Base-by-base conservation (phyloP, 179 eudicot genomes). In the Nepenthes alata region DNA sequence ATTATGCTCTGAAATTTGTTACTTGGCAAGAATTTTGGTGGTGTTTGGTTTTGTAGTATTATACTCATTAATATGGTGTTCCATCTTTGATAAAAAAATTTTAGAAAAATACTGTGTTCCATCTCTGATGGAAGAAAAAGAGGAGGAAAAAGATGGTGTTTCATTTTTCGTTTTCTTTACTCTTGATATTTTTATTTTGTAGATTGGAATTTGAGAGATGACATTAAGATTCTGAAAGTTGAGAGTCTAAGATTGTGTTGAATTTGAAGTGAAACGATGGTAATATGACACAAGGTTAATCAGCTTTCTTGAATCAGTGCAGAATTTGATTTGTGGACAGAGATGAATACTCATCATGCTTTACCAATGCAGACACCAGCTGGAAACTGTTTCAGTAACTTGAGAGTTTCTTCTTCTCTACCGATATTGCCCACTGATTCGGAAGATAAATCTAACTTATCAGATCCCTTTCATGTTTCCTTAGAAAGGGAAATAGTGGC, bases 341-440 rank as follows among this genome's bases (percentile, higher is more conserved):
- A 75, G 74, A 75, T 78, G 82, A 72, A 75, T 60, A 75, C 71
- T 77, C 79, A 69, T 58, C 66, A 69, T 53, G 74, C 75, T 52
- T 47, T 72, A 53, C 73, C 80, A 37, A 65, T 72, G 68, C 73
- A 67, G 52, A 75, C 74, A 25, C 60, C 82, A 53, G 57, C 65
- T 53, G 82, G 75, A 50, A 75, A 72, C 39, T 75, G 74, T 69
- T 58, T 38, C 66, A 68, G 25, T 54, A 72, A 77, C 54, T 41
- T 73, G 36, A 70, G 51, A 63, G 70, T 71, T 47, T 53, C 75
- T 35, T 77, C 72, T 61, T 61, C 79, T 15, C 47, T 58, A 45
- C 74, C 77, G 4, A 50, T 65, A 44, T 57, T 70, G 65, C 65
- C 61, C 7, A 65, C 64, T 52, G 61, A 69, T 15, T 62, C 65